Evolutionary conservation across 2,329 filamentous ascomycete genomes (phyloP), one percentile per base, ranked within the genome.

Genomic region (Penicillium sp.): DNA sequence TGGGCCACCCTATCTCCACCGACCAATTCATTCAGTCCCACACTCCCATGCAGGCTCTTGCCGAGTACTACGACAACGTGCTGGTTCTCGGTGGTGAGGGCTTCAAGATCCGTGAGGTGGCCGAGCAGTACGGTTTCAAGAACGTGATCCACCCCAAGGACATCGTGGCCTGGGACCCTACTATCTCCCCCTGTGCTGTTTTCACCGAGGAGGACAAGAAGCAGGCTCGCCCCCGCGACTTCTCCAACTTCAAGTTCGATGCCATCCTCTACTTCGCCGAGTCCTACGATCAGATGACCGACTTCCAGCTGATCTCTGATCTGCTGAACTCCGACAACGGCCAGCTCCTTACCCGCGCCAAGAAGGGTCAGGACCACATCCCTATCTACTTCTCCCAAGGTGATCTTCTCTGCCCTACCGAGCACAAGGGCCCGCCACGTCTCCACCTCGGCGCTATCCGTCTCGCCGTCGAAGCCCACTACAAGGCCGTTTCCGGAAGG

Each of bases 21-120:
- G 82, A 86, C 49, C 84, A 87, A 66, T 89, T 88, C 74, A 87
- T 87, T 63, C 84, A 87, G 69, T 84, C 81, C 1, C 84, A 87
- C 74, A 87, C 84, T 4, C 84, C 84, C 57, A 88, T 88, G 85
- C 82, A 83, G 50, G 85, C 85, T 39, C 70, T 88, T 58, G 73
- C 84, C 16, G 84, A 87, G 67, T 88, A 88, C 76, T 88, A 87
- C 75, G 78, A 81, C 58, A 87, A 84, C 2, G 84, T 89, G 27
- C 76, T 89, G 3, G 85, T 88, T 3, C 81, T 86, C 34, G 85
- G 85, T 66, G 85, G 85, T 60, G 85, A 88, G 65, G 84, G 83
- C 47, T 87, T 84, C 73, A 81, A 81, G 65, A 86, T 84, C 71
- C 82, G 84, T 41, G 82, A 85, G 59, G 84, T 86, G 2, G 84